Conservation (phyloP, 2,329 filamentous ascomycete genomes). For the Dactylonectria estremocensis region DNA sequence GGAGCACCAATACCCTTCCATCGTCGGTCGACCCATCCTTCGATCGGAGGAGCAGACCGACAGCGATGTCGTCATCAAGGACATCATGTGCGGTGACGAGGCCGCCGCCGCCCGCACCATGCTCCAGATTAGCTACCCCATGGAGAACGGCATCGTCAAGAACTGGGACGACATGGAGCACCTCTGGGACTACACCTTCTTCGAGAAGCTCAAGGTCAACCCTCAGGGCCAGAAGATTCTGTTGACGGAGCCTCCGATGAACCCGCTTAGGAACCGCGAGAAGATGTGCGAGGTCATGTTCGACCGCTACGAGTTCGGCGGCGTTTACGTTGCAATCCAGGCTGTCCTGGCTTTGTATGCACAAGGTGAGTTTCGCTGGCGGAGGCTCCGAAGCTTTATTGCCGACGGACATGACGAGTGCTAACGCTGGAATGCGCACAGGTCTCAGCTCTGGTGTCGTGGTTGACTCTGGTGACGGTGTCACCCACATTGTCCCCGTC, state of each 20-base stretch:
- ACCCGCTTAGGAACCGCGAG: conserved; percentile 95
- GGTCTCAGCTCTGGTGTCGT: conserved; percentile 95
- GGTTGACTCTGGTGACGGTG: conserved; percentile 97
- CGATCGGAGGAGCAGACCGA: conserved; percentile 88
- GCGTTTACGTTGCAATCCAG: conserved; percentile 98
- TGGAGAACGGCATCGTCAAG: conserved; percentile 99
- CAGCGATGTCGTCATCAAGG: conserved; percentile 82
- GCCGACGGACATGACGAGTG: conserved; percentile 19
- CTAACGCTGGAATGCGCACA: conserved; percentile 52
- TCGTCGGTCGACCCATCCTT: conserved; percentile 97
- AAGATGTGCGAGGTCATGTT: conserved; percentile 99
- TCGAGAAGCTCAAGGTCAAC: conserved; percentile 96
- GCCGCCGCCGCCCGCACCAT: conserved; percentile 95
- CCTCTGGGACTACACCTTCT: conserved; percentile 99
- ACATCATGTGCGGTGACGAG: conserved; percentile 99
- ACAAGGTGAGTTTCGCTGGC: conserved; percentile 75
- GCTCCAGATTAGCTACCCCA: conserved; percentile 98
- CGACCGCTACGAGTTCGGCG: conserved; percentile 94
- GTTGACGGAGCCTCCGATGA: conserved; percentile 97
- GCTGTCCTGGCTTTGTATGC: conserved; percentile 96
- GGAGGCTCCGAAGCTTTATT: conserved; percentile 12
- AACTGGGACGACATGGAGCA: conserved; percentile 99
- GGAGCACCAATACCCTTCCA: conserved; percentile 98
- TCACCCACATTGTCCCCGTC: conserved; percentile 98
- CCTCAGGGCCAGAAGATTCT: conserved; percentile 95